Percentiles rank a stretch among this genome's conserved stretches.
Evolutionary conservation across 352 stramenopile genomes (phyloP).

Genomic region (Phytophthora uliginosa): DNA sequence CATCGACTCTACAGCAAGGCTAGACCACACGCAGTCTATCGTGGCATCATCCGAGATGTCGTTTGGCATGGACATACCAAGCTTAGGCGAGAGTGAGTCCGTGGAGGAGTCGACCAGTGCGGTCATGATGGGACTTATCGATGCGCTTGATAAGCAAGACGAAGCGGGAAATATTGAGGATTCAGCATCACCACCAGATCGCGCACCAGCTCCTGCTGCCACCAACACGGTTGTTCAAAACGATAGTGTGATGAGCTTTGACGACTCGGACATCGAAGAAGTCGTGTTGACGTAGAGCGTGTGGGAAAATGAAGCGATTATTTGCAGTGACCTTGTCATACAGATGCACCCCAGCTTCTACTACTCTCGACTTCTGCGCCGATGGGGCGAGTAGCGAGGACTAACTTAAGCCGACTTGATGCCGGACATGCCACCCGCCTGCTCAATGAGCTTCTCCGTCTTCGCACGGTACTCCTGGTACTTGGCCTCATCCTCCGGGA

Average conservation of each 20-base stretch:
- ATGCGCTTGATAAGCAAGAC: background rate
- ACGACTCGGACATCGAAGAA: slow-evolving; percentile 78
- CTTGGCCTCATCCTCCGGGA: slow-evolving; percentile 68
- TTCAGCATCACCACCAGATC: background rate
- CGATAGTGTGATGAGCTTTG: slow-evolving; percentile 45
- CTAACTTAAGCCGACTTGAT: slow-evolving; percentile 48
- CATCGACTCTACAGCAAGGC: background rate
- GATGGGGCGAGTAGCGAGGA: background rate
- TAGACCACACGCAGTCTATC: slow-evolving; percentile 39
- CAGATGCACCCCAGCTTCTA: background rate
- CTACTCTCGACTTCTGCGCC: background rate
- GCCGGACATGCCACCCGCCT: slow-evolving; percentile 68
- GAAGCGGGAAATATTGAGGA: background rate
- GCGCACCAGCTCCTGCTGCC: background rate
- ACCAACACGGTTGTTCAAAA: slow-evolving; percentile 2
- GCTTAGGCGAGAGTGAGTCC: slow-evolving; percentile 39
- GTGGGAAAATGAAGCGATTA: background rate
- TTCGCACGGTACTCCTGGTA: slow-evolving; percentile 84
- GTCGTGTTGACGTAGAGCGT: slow-evolving; percentile 42
- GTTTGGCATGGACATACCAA: slow-evolving; percentile 53
- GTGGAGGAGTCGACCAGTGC: slow-evolving; percentile 15
- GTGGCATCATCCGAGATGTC: slow-evolving; percentile 58
- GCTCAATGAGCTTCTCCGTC: slow-evolving; percentile 79
- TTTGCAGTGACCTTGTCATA: background rate
- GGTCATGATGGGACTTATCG: slow-evolving; percentile 7